Conservation (phyloP, 371 early-diverging fungal genomes). For the Mortierella sp. region DNA sequence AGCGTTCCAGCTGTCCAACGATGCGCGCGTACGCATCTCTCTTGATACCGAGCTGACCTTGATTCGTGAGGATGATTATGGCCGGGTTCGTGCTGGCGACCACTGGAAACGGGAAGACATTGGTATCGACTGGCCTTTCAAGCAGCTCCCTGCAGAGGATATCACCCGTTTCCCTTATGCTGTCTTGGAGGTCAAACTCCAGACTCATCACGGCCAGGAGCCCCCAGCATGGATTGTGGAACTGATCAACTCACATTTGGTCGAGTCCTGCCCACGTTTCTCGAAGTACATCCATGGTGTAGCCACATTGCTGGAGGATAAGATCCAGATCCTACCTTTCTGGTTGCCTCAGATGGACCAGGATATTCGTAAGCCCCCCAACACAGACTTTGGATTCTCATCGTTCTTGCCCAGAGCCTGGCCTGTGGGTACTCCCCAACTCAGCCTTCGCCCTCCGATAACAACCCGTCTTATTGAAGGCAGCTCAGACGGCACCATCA, state of each 20-base stretch:
- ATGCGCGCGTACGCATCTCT: slow-evolving; percentile 93
- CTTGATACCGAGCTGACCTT: slow-evolving; percentile 98
- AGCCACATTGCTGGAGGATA: slow-evolving; percentile 86
- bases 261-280: slow-evolving; percentile 98
- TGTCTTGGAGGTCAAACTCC: slow-evolving; percentile 97
- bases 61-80: slow-evolving; percentile 94
- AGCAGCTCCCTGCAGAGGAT: slow-evolving; percentile 81
- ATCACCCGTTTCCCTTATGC: slow-evolving; percentile 96
- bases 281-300: slow-evolving; percentile 98
- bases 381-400: slow-evolving; percentile 63
- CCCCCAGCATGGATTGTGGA: slow-evolving; percentile 95
- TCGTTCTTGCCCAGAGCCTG: slow-evolving; percentile 60
- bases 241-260: slow-evolving; percentile 88
- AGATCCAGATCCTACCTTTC: slow-evolving; percentile 95
- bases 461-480: slow-evolving; percentile 18
- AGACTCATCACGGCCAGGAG: slow-evolving; percentile 84
- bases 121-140: slow-evolving; percentile 90
- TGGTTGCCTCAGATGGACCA: slow-evolving; percentile 97
- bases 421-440: slow-evolving; percentile 49
- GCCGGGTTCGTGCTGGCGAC: slow-evolving; percentile 69
- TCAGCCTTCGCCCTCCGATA: slow-evolving; percentile 24
- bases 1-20: slow-evolving; percentile 98
- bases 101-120: slow-evolving; percentile 95
- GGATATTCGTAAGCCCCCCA: slow-evolving; percentile 84
- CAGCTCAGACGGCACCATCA: slow-evolving; percentile 21